Percentiles rank a stretch among this genome's conserved stretches.
phyloP scores from a whole-genome alignment of 2,329 filamentous ascomycete species.

The Aspergillus glaucus region DNA sequence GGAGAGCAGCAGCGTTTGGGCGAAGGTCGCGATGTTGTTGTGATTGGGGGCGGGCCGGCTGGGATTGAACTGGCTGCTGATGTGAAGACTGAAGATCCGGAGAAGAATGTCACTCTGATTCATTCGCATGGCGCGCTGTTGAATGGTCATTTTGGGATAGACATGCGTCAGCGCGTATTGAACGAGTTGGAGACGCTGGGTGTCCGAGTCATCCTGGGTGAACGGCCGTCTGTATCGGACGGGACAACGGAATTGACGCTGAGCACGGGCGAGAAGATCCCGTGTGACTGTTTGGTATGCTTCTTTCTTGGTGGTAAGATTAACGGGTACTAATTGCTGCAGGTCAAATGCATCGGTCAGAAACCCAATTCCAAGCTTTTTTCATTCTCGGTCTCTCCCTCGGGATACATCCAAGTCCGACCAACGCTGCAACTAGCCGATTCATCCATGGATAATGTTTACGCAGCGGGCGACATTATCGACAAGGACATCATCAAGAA shows the following conservation, averaged over 20 bases:
- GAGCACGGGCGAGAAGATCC: slow-evolving; percentile 39
- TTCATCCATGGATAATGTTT: slow-evolving; percentile 47
- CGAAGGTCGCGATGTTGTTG: slow-evolving; percentile 40
- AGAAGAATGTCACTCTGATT: slow-evolving; percentile 52
- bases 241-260: slow-evolving; percentile 16
- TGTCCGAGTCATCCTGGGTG: slow-evolving; percentile 47
- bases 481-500: slow-evolving; percentile 48
- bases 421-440: slow-evolving; percentile 53
- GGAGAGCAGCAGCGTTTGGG: slow-evolving; percentile 44
- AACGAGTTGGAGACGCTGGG: slow-evolving; percentile 43
- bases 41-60: slow-evolving; percentile 56
- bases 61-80: slow-evolving; percentile 58
- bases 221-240: slow-evolving; percentile 42
- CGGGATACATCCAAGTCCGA: slow-evolving; percentile 49
- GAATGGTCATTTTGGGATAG: slow-evolving; percentile 44
- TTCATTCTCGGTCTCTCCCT: slow-evolving; percentile 37
- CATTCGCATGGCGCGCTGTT: slow-evolving; percentile 52
- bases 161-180: slow-evolving; percentile 34
- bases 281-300: slow-evolving; percentile 47
- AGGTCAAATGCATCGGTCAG: slow-evolving; percentile 58
- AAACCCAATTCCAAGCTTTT: slow-evolving; percentile 50
- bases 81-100: slow-evolving; percentile 50
- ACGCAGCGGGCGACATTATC: slow-evolving; percentile 59
- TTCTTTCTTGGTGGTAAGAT: slow-evolving; percentile 8
- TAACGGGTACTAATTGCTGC: neutral